phyloP scores from a whole-genome alignment of 2,329 filamentous ascomycete genomes.

The Pestalotiopsis fici region DNA sequence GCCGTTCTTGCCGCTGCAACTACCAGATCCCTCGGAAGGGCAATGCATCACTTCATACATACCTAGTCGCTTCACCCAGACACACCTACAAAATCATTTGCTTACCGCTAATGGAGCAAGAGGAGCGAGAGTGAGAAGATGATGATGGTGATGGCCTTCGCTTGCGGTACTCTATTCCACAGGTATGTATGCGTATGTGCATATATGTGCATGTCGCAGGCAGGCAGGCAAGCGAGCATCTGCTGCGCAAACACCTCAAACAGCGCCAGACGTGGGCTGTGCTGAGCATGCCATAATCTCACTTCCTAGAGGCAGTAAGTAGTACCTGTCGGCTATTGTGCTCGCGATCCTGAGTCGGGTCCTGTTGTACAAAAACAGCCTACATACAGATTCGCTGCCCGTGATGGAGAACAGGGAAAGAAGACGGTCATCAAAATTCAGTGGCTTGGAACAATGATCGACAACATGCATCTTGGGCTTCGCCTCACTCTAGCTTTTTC shows the following conservation, averaged over 20 bases:
- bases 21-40: neutral
- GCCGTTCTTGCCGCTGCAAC: slow-evolving; percentile 5
- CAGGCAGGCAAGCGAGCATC: too few species aligned
- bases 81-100: neutral
- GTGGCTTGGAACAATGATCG: slow-evolving; percentile 10
- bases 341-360: too few species aligned
- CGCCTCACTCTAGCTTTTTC: slow-evolving; percentile 1
- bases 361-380: too few species aligned
- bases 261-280: too few species aligned
- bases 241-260: neutral
- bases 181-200: too few species aligned
- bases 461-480: neutral
- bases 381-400: neutral
- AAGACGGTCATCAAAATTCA: slow-evolving; percentile 3
- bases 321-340: too few species aligned
- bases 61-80: neutral
- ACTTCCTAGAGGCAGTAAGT: too few species aligned
- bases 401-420: neutral
- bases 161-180: neutral
- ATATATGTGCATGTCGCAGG: too few species aligned
- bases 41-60: neutral
- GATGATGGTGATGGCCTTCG: neutral
- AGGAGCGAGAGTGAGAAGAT: too few species aligned
- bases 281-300: too few species aligned
- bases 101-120: neutral